Evolutionary conservation across 202 grass and related monocot species (phyloP), one percentile per base, ranked within the genome.

Genomic region (Brachypodium distachyon): DNA sequence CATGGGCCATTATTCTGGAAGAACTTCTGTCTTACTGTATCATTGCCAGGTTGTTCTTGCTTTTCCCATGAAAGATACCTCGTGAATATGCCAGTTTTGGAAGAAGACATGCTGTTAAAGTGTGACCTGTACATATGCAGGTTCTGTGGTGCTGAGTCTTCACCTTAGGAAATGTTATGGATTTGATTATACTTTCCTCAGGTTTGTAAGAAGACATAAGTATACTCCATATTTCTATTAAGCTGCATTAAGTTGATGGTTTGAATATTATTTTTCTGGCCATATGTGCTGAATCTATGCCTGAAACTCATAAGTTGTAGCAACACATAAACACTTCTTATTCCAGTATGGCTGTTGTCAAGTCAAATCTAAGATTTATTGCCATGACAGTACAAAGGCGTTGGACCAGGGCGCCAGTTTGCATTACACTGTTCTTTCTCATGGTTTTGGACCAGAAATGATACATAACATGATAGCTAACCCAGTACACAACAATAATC

Each of bases 1-100:
- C 56, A 18, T 67, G 9, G 77, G 73, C 57, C 40, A 59, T 73
- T 65, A 52, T 78, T 82, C 31, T 27, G 32, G 39, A 70, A 67
- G 49, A 72, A 77, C 72, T 70, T 39, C 18, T 72, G 13, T 57
- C 14, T 29, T 81, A 17, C 9, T 39, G 44, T 12, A 54, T 17
- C 14, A 26, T 13, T 56, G 29, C 3, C 31, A 22, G 3, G 3
- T 6, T 26, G 19, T 19, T 13, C 38, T 11, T 18, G 62, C 43
- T 56, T 26, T 37, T n/a, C n/a, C 38, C 6, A 63, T 47, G 51
- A 52, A n/a, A n/a, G n/a, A 82, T 58, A 39, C 21, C 7, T 19
- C 72, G 48, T 40, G n/a, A 56, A 73, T 39, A 60, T 74, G 14
- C 41, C 42, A 42, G 40, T 48, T 47, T 42, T 13, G n/a, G 17